Base-by-base conservation (phyloP, 192 early-diverging fungal genomes). In the Endogone sp. region DNA sequence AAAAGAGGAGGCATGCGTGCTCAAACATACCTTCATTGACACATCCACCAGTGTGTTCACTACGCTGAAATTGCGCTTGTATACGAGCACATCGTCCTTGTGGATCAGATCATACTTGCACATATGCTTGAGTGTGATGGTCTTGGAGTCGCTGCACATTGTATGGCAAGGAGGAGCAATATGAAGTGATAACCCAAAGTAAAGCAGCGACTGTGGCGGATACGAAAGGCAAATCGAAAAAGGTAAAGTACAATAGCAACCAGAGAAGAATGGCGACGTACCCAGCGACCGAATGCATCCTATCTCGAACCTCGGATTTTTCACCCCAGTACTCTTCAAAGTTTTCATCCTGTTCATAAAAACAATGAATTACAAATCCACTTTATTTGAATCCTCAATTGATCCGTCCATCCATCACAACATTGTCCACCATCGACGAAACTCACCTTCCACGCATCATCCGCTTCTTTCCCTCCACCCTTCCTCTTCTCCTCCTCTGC, bases 61-160 rank as follows among this genome's bases (percentile, higher is more conserved):
- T 10, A 72, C 76, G 37, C 76, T 78, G 24, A 78, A 78, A 57
- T 78, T 78, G 22, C 76, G 71, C 29, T 78, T 78, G 32, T 78
- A 78, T 31, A 74, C 62, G 20, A 78, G 62, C 29, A 64, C 29
- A 71, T 78, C 76, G 29, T 73, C 67, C 60, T 71, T 69, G 24
- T 69, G 72, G 26, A 78, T 78, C 56, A 78, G 68, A 21, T 67
- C 71, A 25, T 73, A 69, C 30, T 72, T 64, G 58, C 76, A 78
- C 76, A 78, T 78, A 22, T 78, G 71, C 55, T 78, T 78, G n/a
- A 78, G 59, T n/a, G 76, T 73, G 24, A 78, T 78, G 26, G 44
- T 70, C 64, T 78, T 78, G n/a, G 76, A 78, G 44, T 78, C 76
- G 6, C 76, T 77, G 24, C 59, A 16, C 23, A 26, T 27, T 49